Evolutionary conservation across 2,329 filamentous ascomycete species (phyloP).

Genomic region (Fusarium abutilonis): DNA sequence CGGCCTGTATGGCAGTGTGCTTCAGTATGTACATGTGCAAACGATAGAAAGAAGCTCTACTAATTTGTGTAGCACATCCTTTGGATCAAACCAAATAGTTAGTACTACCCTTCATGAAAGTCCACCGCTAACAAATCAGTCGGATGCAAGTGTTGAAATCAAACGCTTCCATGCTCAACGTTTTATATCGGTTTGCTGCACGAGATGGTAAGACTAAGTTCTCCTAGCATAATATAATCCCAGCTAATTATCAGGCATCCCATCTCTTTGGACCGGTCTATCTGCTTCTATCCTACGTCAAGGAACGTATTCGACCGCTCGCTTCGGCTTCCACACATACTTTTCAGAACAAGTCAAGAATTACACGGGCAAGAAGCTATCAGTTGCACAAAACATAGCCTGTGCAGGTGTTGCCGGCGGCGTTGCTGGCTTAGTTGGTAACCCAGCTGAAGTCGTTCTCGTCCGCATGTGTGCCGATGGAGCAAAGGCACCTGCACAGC

Average conservation of each 20-base stretch:
- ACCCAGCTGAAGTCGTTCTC: conserved; percentile 56
- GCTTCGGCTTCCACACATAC: conserved; percentile 55
- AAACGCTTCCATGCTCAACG: conserved; percentile 53
- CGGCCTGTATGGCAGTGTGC: conserved; percentile 58
- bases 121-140: conserved; percentile 34
- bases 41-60: fast-evolving
- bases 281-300: conserved; percentile 57
- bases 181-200: conserved; percentile 52
- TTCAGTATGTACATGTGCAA: conserved; percentile 51
- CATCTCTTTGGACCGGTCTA: conserved; percentile 56
- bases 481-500: conserved; percentile 50
- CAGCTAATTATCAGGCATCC: conserved; percentile 48
- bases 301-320: conserved; percentile 56
- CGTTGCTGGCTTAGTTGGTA: conserved; percentile 57
- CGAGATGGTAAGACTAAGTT: conserved; percentile 53
- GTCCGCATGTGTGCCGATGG: conserved; percentile 60
- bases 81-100: conserved; percentile 59
- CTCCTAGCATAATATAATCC: fast-evolving
- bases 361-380: conserved; percentile 47
- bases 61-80: conserved; percentile 52
- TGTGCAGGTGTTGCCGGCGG: conserved; percentile 55
- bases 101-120: background rate
- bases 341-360: conserved; percentile 47
- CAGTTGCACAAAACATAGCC: conserved; percentile 49
- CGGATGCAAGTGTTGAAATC: conserved; percentile 58